A percentile compares a stretch with the other conserved stretches of the same genome.
These are phyloP conservation scores for Saccharomyces hybrid DNA, from an alignment of 1,139 yeast species.

Conservation along the genomic window DNA sequence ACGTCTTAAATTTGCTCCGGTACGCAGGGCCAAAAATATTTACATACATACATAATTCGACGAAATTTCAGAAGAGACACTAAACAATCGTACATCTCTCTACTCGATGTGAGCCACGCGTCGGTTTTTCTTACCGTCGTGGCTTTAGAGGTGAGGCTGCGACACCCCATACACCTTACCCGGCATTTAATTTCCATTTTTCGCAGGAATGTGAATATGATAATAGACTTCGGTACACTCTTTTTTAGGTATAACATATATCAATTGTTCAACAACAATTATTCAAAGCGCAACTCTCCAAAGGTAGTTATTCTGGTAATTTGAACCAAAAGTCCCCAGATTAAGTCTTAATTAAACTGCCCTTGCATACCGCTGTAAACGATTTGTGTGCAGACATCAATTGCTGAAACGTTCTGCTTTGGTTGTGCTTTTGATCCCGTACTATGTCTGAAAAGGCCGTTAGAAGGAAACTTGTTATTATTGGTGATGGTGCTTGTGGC, in stretches of 20 bases:
- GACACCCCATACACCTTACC: not conserved
- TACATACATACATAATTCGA: not conserved
- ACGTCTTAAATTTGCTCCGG: not conserved
- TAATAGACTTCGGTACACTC: not conserved
- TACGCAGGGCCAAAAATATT: not conserved
- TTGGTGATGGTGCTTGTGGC: conserved; percentile 96
- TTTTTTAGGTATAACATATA: not conserved
- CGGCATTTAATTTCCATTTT: not conserved
- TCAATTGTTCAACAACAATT: not conserved
- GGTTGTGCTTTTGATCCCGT: not conserved
- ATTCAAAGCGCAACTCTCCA: not conserved
- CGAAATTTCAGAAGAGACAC: not conserved
- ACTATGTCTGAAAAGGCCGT: conserved; percentile 34
- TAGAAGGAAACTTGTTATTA: conserved; percentile 76
- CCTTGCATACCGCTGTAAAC: not conserved
- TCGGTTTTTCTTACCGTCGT: not conserved
- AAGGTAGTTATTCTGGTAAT: not conserved
- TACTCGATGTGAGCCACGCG: not conserved
- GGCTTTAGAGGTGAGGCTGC: not conserved
- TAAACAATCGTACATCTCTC: not conserved
- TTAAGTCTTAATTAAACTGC: not conserved
- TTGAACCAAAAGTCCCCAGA: not conserved
- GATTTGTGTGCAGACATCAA: not conserved
- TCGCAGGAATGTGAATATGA: not conserved
- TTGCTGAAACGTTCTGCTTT: not conserved